These are phyloP conservation scores for Talaromyces sp. DNA, from an alignment of 2,329 filamentous ascomycete genomes.

Conservation along the genomic window DNA sequence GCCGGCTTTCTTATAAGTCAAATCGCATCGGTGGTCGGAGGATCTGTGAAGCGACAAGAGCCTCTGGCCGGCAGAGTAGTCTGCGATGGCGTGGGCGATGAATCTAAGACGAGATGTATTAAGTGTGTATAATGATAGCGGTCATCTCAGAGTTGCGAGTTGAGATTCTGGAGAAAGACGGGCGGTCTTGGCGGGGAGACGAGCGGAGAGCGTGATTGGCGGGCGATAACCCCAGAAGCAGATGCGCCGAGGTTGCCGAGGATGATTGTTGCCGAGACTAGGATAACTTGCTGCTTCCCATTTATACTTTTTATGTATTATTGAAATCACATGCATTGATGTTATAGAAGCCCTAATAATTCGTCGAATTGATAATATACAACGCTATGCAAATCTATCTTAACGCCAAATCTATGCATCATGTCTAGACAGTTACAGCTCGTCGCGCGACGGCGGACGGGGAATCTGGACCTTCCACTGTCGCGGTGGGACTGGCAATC, in stretches of 20 bases:
- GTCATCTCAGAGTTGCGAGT: not conserved
- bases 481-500: conserved; percentile 56
- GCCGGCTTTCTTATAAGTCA: conserved; percentile 20
- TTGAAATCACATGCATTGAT: not conserved
- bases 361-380: not conserved
- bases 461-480: conserved; percentile 52
- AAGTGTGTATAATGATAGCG: not conserved
- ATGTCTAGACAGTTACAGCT: conserved; percentile 9
- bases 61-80: not conserved
- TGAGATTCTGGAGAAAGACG: not conserved
- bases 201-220: conserved; percentile 3
- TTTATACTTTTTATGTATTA: not conserved
- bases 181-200: not conserved
- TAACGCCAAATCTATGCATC: conserved; percentile 16
- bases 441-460: conserved; percentile 28
- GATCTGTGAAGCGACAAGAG: not conserved
- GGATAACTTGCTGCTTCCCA: too few relatives aligned
- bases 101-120: not conserved
- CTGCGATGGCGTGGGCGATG: not conserved
- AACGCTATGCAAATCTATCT: conserved; percentile 15
- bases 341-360: too few relatives aligned
- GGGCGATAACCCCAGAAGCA: not conserved
- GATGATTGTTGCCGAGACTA: conserved; percentile 57
- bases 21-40: not conserved
- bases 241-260: conserved; percentile 8